Evolutionary conservation across 2,329 filamentous ascomycete species (phyloP), one percentile per base, ranked within the genome.

Genomic region (Thelonectria olida): DNA sequence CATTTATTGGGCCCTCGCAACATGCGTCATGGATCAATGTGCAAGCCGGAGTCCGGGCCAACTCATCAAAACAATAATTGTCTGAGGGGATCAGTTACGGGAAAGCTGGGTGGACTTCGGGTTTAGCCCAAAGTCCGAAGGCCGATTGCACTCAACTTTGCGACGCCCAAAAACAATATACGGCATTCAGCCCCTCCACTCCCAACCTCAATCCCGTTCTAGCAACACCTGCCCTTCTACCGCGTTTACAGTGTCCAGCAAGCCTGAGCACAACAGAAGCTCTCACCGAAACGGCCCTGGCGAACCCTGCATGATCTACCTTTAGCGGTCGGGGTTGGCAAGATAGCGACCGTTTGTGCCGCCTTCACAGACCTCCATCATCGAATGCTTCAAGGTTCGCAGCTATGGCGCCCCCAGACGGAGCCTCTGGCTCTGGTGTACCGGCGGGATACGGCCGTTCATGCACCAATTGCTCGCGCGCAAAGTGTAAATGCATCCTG

Each of bases 401-500:
- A 59, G n/a, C 41, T 5, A 72, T 72, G 70, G 65, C 70, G 15
- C 70, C 70, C 7, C 62, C 70, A 13, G 51, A 65, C 34, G 45
- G 65, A 39, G 56, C 41, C 31, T 50, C 60, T 34, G 58, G 67
- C 12, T 38, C 59, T 38, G 73, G 74, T n/a, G 65, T 67, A 28
- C 74, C 77, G 6, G 77, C 77, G 12, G 76, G 76, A 17, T 82
- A 82, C 62, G 80, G 80, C 20, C 72, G 79, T 42, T 81, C 81
- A 2, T 83, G 81, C 62, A 78, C 76, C 34, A 82, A 80, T 65
- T 84, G 81, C 67, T 79, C 80, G 45, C 75, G 75, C 45, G 79
- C 81, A 28, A 84, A 84, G 66, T 83, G 80, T 72, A 81, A 82
- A 66, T 84, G 82, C 70, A 80, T 84, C 55, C 69, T 80, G 61